Percentiles rank a stretch among this genome's conserved stretches.
phyloP scores from a whole-genome alignment of 768 basidiomycete genomes.

The Butyriboletus loyo region DNA sequence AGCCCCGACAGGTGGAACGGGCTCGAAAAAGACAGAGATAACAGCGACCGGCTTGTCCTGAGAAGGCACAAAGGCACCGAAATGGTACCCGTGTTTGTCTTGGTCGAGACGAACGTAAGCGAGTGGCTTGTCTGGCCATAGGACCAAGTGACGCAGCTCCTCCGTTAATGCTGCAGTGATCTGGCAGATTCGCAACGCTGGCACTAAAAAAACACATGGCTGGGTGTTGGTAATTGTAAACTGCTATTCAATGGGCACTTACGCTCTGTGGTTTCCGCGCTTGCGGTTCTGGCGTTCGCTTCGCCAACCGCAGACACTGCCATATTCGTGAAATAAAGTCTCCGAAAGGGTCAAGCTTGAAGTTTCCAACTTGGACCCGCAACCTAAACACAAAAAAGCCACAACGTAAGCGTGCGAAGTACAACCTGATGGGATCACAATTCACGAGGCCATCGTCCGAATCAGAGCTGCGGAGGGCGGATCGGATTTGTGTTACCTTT shows the following conservation, averaged over 20 bases:
- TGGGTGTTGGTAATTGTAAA: background rate
- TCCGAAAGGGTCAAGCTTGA: too few relatives aligned
- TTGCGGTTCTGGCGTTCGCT: background rate
- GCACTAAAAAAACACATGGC: slow-evolving; percentile 8
- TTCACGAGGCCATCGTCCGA: too few relatives aligned
- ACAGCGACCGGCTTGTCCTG: slow-evolving; percentile 44
- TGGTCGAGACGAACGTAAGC: slow-evolving; percentile 51
- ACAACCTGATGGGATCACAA: too few relatives aligned
- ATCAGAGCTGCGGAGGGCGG: too few relatives aligned
- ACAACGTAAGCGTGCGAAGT: too few relatives aligned
- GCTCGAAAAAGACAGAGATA: slow-evolving; percentile 54
- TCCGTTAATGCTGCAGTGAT: slow-evolving; percentile 46
- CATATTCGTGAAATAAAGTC: slow-evolving; percentile 2
- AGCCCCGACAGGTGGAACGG: slow-evolving; percentile 24
- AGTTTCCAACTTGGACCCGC: too few relatives aligned
- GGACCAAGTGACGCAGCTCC: slow-evolving; percentile 51
- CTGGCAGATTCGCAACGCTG: slow-evolving; percentile 18
- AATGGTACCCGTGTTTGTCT: slow-evolving; percentile 49
- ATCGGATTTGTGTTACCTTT: too few relatives aligned
- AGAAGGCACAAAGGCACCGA: slow-evolving; percentile 49
- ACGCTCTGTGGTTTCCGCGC: slow-evolving; percentile 6
- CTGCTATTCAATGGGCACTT: slow-evolving; percentile 2
- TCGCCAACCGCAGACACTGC: slow-evolving; percentile 4
- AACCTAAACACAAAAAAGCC: too few relatives aligned
- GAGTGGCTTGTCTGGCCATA: slow-evolving; percentile 53